Evolutionary conservation across 768 basidiomycete species (phyloP), one percentile per base, ranked within the genome.

Genomic region (Naganishia onofrii): DNA sequence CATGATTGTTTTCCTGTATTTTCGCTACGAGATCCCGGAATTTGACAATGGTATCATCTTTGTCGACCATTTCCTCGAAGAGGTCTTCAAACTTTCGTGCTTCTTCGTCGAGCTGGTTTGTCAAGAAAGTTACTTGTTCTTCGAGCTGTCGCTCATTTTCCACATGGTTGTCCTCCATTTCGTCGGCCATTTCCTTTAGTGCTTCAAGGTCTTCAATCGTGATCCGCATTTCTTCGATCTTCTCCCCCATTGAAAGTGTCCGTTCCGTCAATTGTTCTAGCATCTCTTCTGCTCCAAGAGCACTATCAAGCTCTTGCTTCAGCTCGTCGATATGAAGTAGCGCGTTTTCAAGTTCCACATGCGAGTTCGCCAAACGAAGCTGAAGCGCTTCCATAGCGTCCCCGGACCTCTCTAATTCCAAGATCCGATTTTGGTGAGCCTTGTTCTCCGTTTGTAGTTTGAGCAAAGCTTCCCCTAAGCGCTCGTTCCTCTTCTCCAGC

Each of bases 171-270:
- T 98, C 94, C 80, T 98, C 96, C 2, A 99, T 85, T 81, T 99
- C 96, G 71, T 99, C 95, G 68, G 90, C 92, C 57, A 99, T 88
- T 76, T 98, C 96, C 78, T 94, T 91, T 51, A 99, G 86, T 13
- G 93, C 88, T 78, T 99, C 96, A 3, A 97, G 87, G 76, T 99
- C 96, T 79, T 98, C 95, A 67, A 98, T 92, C 0, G 91, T 91
- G 67, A 92, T 89, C 15, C 92, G 87, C 90, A 97, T 94, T 81
- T 97, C 93, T 79, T 98, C 96, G 73, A 97, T 93, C 87, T 93
- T 94, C 91, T 97, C 95, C 71, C 91, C 89, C 55, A 97, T 86
- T 82, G 89, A 86, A 23, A 97, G 85, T 77, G 96, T 98, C 4
- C 94, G 87, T 75, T 96, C 95, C 0, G 95, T 99, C 54, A 99